phyloP scores from a whole-genome alignment of 441 rosid species.

The Populus tomentosa region DNA sequence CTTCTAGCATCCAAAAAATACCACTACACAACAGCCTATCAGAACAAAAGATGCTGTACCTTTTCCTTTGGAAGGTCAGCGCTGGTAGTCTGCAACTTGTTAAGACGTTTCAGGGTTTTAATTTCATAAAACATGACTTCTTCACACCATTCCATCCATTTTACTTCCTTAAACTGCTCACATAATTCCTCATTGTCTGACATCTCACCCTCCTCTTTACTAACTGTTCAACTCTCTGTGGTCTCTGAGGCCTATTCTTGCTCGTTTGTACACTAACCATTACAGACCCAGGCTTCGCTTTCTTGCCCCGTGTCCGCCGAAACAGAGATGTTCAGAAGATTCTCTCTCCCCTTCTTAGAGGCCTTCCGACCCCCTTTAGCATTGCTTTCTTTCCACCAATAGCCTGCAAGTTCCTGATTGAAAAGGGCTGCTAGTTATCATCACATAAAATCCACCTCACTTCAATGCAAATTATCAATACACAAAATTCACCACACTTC shows the following conservation, averaged over 20 bases:
- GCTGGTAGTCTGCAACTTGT: slow-evolving; percentile 87
- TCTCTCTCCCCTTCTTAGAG: slow-evolving; percentile 60
- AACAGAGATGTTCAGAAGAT: slow-evolving; percentile 34
- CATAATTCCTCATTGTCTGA: slow-evolving; percentile 88
- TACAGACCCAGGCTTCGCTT: slow-evolving; percentile 48
- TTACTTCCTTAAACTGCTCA: slow-evolving; percentile 94
- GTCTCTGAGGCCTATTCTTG: slow-evolving; percentile 55
- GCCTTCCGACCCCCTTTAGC: slow-evolving; percentile 69
- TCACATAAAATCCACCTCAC: background rate
- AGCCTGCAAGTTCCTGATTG: slow-evolving; percentile 77
- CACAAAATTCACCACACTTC: background rate
- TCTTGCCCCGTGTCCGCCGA: slow-evolving; percentile 47
- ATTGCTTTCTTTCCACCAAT: slow-evolving; percentile 62
- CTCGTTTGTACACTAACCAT: slow-evolving; percentile 30
- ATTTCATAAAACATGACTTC: slow-evolving; percentile 81
- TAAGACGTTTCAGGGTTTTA: slow-evolving; percentile 78
- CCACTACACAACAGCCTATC: background rate
- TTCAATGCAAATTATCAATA: background rate
- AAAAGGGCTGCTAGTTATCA: slow-evolving; percentile 6
- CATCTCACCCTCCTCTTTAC: slow-evolving; percentile 99
- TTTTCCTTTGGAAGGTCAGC: slow-evolving; percentile 96
- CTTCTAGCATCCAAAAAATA: background rate
- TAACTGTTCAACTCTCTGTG: slow-evolving; percentile 62
- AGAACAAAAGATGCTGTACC: slow-evolving; percentile 27
- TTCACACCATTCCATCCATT: slow-evolving; percentile 99